Conservation (phyloP, 306 rosid species). For the Dryas alaskensis region DNA sequence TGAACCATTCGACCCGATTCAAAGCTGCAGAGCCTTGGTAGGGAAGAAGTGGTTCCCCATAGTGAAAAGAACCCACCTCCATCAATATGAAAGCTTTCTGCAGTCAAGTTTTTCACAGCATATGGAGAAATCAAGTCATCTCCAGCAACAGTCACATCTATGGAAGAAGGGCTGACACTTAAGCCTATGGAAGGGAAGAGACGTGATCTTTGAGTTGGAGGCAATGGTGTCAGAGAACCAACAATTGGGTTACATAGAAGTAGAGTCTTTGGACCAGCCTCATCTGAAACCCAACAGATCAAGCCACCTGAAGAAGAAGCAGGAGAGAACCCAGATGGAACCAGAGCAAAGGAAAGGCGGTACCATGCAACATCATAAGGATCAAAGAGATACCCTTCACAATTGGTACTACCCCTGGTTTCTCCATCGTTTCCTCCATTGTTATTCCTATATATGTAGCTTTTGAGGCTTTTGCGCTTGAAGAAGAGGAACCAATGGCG, state of each 20-base stretch:
- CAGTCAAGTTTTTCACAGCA: slow-evolving; percentile 80
- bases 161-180: slow-evolving; percentile 53
- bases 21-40: slow-evolving; percentile 80
- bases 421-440: slow-evolving; percentile 19
- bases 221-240: slow-evolving; percentile 64
- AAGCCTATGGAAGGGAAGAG: slow-evolving; percentile 88
- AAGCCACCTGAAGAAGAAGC: slow-evolving; percentile 74
- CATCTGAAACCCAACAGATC: slow-evolving; percentile 69
- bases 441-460: slow-evolving; percentile 45
- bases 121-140: slow-evolving; percentile 94
- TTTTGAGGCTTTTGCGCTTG: slow-evolving; percentile 53
- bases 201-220: slow-evolving; percentile 68
- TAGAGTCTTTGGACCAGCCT: slow-evolving; percentile 73
- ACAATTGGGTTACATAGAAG: slow-evolving; percentile 78
- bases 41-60: slow-evolving; percentile 70
- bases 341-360: slow-evolving; percentile 49
- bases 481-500: slow-evolving; percentile 86
- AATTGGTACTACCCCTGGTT: not conserved
- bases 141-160: slow-evolving; percentile 73
- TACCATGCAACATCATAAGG: slow-evolving; percentile 77
- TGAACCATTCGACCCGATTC: slow-evolving; percentile 75
- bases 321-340: slow-evolving; percentile 79
- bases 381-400: slow-evolving; percentile 76
- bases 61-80: slow-evolving; percentile 74
- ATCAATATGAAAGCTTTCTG: slow-evolving; percentile 84